Conservation (phyloP, 768 basidiomycete genomes). For the Mycena sanguinolenta region DNA sequence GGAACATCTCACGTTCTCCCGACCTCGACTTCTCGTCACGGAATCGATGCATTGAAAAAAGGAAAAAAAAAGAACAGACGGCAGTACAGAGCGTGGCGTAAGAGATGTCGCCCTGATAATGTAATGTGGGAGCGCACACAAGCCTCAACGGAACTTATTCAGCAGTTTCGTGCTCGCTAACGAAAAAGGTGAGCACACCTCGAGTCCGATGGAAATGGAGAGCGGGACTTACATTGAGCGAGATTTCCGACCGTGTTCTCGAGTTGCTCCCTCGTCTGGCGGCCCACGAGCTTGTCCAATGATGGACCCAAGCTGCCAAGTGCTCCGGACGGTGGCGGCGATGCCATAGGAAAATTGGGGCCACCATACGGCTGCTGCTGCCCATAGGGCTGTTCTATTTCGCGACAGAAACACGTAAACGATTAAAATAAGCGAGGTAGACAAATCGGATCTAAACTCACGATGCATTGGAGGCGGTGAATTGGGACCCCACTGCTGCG, state of each 20-base stretch:
- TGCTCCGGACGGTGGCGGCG: constrained; percentile 45
- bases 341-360: constrained; percentile 43
- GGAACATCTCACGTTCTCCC: constrained; percentile 28
- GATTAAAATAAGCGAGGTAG: constrained; percentile 10
- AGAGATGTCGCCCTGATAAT: background rate
- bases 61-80: constrained; percentile 1
- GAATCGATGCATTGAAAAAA: constrained; percentile 17
- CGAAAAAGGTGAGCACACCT: constrained; percentile 18
- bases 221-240: constrained; percentile 63
- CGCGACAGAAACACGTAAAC: constrained; percentile 36
- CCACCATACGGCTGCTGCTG: constrained; percentile 39
- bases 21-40: constrained; percentile 11
- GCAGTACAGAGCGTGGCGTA: constrained; percentile 1
- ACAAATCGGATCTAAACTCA: constrained; percentile 25
- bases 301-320: constrained; percentile 58
- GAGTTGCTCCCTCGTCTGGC: constrained; percentile 61
- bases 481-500: constrained; percentile 19
- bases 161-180: constrained; percentile 61
- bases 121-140: constrained; percentile 14
- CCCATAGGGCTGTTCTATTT: constrained; percentile 31
- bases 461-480: constrained; percentile 31
- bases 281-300: constrained; percentile 71
- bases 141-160: constrained; percentile 58
- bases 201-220: background rate
- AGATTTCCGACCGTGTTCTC: constrained; percentile 61